Conservation (phyloP, 73 alveolate genomes). For the Vitrella brassicaformis region DNA sequence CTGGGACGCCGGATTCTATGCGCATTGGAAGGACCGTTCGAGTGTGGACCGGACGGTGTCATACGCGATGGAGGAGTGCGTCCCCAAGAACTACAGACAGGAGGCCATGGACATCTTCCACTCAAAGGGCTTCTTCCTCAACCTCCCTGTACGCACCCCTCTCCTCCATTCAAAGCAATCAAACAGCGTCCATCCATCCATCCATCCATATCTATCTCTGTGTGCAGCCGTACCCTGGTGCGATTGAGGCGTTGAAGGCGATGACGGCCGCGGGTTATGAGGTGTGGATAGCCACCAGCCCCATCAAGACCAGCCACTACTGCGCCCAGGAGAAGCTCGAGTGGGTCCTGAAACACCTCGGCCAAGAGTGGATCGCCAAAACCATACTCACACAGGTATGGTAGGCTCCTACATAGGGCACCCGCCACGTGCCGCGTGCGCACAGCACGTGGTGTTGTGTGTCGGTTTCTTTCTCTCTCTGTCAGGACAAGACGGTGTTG, state of each 20-base stretch:
- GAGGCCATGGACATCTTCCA: background rate
- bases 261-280: background rate
- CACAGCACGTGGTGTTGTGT: too few species aligned
- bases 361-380: background rate
- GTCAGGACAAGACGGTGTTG: background rate
- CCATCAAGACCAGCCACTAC: background rate
- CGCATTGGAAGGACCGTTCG: background rate
- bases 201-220: too few species aligned
- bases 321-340: background rate
- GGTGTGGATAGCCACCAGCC: background rate
- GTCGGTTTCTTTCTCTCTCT: too few species aligned
- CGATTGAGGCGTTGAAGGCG: too few species aligned
- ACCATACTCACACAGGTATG: background rate
- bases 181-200: too few species aligned
- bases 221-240: too few species aligned
- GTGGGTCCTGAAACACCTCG: background rate
- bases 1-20: background rate
- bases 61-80: conserved; percentile 1
- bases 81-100: background rate
- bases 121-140: background rate
- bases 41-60: background rate
- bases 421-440: too few species aligned
- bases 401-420: too few species aligned
- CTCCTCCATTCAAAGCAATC: too few species aligned
- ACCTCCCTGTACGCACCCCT: too few species aligned